Evolutionary conservation across 2,329 filamentous ascomycete genomes (phyloP), one percentile per base, ranked within the genome.

Genomic region (Alternaria sp.): DNA sequence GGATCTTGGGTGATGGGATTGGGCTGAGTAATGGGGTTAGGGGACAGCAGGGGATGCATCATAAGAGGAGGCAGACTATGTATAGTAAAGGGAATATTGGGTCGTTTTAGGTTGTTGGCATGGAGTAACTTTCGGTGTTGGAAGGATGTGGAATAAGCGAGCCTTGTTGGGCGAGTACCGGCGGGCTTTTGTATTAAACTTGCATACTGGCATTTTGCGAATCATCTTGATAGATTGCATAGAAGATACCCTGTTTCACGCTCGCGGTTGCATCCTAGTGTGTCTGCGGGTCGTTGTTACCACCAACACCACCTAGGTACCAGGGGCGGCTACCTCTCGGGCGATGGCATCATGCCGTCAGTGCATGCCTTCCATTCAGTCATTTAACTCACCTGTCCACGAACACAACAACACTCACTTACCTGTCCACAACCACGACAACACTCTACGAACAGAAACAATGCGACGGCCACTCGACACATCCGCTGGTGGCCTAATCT

Each of bases 31-130:
- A 69, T 43, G 62, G 61, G 25, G 62, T 52, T 7, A 36, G 12
- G 19, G 30, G 6, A 25, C 21, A 17, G 13, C 28, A 10, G 19
- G 36, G 36, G 9, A 17, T 40, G 36, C 57, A 45, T 60, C 54
- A 57, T 46, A 74, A 71, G 71, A 73, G 69, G 66, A 70, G 69
- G 63, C 71, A 76, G 63, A 78, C 77, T 2, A 66, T 79, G 68
- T 78, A 79, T 62, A 69, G 65, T 2, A 74, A 70, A 54, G 72
- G 73, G 1, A 72, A 77, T 56, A 78, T 78, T 65, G 76, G 77
- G n/a, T 75, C 72, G 8, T 78, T 77, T 51, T 78, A 64, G 9
- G 23, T 11, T 9, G 9, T 21, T 3, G 49, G 7, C 7, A 15
- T 23, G 28, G 10, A 28, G 26, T 28, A 1, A 11, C 10, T 6